Percentiles rank a stretch among this genome's conserved stretches.
phyloP scores from a whole-genome alignment of 805 yeast species.

The Ascoidea asiatica region DNA sequence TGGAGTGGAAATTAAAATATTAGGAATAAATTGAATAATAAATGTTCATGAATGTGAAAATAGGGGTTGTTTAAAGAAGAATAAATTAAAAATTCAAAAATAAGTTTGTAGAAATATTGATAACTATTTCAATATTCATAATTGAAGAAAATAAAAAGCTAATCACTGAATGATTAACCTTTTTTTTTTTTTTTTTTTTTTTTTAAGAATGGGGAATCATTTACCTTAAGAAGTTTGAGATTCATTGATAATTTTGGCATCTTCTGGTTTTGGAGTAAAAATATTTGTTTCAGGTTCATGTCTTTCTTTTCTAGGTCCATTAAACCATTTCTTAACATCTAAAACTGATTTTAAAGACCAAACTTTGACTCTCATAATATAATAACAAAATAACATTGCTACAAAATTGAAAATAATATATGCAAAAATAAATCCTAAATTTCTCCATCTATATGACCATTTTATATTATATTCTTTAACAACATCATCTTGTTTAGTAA shows the following conservation, averaged over 20 bases:
- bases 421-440: slow-evolving; percentile 41
- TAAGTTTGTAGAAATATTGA: too few relatives aligned
- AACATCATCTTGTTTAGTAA: slow-evolving; percentile 17
- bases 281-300: slow-evolving; percentile 32
- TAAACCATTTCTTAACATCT: slow-evolving; percentile 25
- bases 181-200: too few relatives aligned
- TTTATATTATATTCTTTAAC: slow-evolving; percentile 22
- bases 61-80: too few relatives aligned
- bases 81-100: too few relatives aligned
- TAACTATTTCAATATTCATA: too few relatives aligned
- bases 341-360: slow-evolving; percentile 20
- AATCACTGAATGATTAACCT: too few relatives aligned
- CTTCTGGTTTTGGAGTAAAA: slow-evolving; percentile 25
- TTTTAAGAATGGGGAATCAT: too few relatives aligned
- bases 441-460: slow-evolving; percentile 49
- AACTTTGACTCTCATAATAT: slow-evolving; percentile 24
- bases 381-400: slow-evolving; percentile 25
- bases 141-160: too few relatives aligned
- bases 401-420: slow-evolving; percentile 25
- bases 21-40: too few relatives aligned
- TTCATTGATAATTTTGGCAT: slow-evolving; percentile 18
- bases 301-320: slow-evolving; percentile 29
- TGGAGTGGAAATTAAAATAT: too few relatives aligned
- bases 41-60: too few relatives aligned
- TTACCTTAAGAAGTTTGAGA: background rate